Conservation (phyloP, 148 eudicot species). For the Chenopodium album region DNA sequence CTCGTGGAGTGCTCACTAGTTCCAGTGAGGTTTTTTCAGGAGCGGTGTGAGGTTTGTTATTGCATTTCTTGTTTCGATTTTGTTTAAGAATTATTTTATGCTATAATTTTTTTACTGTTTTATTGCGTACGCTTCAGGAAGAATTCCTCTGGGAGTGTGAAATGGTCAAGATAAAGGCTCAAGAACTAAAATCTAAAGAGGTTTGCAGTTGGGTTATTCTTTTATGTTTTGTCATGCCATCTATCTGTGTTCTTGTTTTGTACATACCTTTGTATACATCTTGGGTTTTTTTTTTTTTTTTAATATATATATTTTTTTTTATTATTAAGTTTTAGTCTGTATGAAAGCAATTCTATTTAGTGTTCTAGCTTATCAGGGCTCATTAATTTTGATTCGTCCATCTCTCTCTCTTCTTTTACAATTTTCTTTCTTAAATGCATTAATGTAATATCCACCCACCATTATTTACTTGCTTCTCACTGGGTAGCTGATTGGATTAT, state of each 20-base stretch:
- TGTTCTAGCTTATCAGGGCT: too few relatives aligned
- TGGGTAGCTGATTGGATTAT: too few relatives aligned
- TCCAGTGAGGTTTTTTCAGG: constrained; percentile 86
- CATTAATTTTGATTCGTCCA: too few relatives aligned
- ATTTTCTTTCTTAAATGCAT: too few relatives aligned
- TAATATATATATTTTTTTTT: too few relatives aligned
- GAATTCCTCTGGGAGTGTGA: constrained; percentile 96
- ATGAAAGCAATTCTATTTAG: neutral
- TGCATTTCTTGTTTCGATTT: neutral
- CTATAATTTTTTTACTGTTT: neutral
- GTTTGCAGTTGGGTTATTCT: constrained; percentile 32
- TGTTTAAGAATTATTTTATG: neutral
- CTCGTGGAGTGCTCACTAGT: constrained; percentile 83
- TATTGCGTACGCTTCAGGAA: constrained; percentile 51
- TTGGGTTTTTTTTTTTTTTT: neutral
- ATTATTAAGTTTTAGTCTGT: neutral
- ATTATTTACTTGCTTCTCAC: too few relatives aligned
- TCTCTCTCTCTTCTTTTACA: too few relatives aligned
- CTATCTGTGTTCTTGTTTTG: neutral
- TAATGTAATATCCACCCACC: too few relatives aligned
- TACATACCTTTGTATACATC: neutral
- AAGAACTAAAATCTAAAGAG: constrained; percentile 98
- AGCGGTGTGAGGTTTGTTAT: constrained; percentile 84
- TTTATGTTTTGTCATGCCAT: neutral
- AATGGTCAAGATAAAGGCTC: constrained; percentile 95